phyloP scores from a whole-genome alignment of 129 eudicot genomes.

The Oenanthe sinensis region DNA sequence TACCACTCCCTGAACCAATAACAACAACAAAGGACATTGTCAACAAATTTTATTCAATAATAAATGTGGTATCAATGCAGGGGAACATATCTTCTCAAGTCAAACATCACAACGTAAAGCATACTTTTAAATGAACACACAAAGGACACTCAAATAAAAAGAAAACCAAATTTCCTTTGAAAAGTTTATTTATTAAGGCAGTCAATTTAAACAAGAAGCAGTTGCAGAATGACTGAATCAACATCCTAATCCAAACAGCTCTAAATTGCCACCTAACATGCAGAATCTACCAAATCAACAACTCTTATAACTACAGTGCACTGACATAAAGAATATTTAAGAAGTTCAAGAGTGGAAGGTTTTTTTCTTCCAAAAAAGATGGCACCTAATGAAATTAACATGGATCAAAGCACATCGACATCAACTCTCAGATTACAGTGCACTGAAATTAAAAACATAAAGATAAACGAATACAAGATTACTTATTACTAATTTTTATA shows the following conservation, averaged over 20 bases:
- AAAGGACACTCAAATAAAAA: too few species aligned
- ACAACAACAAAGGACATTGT: background rate
- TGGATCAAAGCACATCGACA: background rate
- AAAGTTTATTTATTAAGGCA: too few species aligned
- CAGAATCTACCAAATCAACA: background rate
- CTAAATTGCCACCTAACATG: background rate
- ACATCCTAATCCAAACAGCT: too few species aligned
- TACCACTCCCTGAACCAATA: constrained; percentile 67
- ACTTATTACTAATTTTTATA: too few species aligned
- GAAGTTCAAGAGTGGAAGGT: too few species aligned
- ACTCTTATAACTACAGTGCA: background rate
- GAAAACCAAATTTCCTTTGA: too few species aligned
- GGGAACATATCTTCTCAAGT: background rate
- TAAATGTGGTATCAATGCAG: background rate
- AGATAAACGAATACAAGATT: too few species aligned
- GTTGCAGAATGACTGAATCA: too few species aligned
- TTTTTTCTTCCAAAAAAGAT: too few species aligned
- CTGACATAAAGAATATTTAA: too few species aligned
- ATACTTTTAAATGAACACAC: too few species aligned
- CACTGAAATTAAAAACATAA: background rate
- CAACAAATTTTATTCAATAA: background rate
- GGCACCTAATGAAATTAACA: background rate
- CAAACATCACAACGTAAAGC: background rate
- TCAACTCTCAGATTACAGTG: background rate
- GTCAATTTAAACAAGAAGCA: background rate